Conservation (phyloP, 768 basidiomycete genomes). For the Leccinum obscurum region DNA sequence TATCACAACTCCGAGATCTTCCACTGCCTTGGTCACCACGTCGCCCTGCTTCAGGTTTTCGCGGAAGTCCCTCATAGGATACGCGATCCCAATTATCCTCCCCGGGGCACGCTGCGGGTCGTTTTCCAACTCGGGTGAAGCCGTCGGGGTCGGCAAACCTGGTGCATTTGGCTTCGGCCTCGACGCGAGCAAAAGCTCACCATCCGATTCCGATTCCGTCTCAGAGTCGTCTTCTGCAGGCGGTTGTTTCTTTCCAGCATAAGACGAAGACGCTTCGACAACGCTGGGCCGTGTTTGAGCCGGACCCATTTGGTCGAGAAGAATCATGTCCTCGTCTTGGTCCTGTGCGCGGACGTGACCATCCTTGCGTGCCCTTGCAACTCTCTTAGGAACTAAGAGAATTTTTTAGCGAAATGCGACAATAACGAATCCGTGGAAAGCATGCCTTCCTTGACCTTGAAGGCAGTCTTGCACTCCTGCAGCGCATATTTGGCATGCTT, state of each 20-base stretch:
- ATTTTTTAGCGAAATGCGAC: neutral
- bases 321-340: slow-evolving; percentile 59
- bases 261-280: neutral
- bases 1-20: slow-evolving; percentile 73
- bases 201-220: slow-evolving; percentile 54
- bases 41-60: slow-evolving; percentile 71
- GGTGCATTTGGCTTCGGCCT: slow-evolving; percentile 15
- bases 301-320: slow-evolving; percentile 44
- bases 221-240: slow-evolving; percentile 41
- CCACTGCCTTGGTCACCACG: slow-evolving; percentile 81
- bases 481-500: slow-evolving; percentile 58
- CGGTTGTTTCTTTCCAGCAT: slow-evolving; percentile 18
- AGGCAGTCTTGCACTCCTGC: slow-evolving; percentile 58
- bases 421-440: neutral
- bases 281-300: slow-evolving; percentile 19
- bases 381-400: slow-evolving; percentile 61
- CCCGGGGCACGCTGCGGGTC: slow-evolving; percentile 62
- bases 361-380: slow-evolving; percentile 55
- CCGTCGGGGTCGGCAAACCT: slow-evolving; percentile 53
- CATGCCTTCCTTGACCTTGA: slow-evolving; percentile 81
- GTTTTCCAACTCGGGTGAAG: slow-evolving; percentile 44
- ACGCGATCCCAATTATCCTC: slow-evolving; percentile 71
- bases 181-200: slow-evolving; percentile 23
- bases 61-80: slow-evolving; percentile 77
- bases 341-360: slow-evolving; percentile 62